These are phyloP conservation scores for Penicillium simplicissimum DNA, from an alignment of 495 filamentous ascomycete species.

Conservation along the genomic window DNA sequence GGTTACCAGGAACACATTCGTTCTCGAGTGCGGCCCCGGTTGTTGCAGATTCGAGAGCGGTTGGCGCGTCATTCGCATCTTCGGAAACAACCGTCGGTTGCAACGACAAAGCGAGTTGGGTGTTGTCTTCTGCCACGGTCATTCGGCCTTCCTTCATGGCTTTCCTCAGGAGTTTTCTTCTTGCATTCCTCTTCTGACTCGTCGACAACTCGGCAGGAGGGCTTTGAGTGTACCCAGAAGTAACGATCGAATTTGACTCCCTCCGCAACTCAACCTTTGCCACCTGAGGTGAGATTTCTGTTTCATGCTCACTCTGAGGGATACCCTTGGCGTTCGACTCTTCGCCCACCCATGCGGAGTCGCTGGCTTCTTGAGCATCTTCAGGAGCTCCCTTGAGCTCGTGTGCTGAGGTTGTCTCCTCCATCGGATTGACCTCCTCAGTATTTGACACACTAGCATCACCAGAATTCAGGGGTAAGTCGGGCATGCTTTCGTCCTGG, in stretches of 20 bases:
- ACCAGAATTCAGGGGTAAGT: neutral
- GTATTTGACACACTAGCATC: neutral
- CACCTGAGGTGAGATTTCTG: too few relatives aligned
- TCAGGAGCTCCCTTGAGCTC: neutral
- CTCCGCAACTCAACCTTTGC: neutral
- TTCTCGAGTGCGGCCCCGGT: neutral
- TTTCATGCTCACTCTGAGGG: neutral
- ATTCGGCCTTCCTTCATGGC: neutral
- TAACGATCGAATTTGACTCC: neutral
- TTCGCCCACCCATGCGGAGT: neutral
- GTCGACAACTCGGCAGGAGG: neutral
- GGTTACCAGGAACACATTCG: neutral
- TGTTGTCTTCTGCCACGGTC: neutral
- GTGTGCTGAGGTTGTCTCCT: neutral
- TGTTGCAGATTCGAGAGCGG: neutral
- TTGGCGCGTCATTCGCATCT: neutral
- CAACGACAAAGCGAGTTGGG: neutral
- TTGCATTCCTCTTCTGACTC: conserved; percentile 1
- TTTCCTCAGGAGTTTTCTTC: neutral
- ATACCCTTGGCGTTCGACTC: neutral
- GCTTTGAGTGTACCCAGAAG: neutral
- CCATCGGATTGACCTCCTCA: neutral
- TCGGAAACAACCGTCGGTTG: neutral
- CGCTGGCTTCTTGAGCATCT: neutral
- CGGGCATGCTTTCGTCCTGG: neutral